These are phyloP conservation scores for Middelhovenomyces tepae DNA, from an alignment of 805 yeast species.

Conservation along the genomic window DNA sequence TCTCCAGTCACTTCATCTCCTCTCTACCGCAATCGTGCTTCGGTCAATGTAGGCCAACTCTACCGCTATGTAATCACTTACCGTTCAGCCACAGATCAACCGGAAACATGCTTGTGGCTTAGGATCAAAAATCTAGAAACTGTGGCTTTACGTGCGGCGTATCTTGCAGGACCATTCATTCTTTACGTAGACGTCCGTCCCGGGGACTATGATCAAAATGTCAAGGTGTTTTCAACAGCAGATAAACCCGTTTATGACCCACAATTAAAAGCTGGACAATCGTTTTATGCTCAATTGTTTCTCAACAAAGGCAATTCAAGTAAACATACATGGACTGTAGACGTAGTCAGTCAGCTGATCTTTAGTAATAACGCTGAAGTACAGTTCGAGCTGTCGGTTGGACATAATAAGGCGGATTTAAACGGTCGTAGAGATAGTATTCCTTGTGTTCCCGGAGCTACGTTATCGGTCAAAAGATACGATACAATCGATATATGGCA, in stretches of 20 bases:
- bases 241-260: constrained; percentile 35
- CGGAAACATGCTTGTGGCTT: constrained; percentile 20
- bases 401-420: constrained; percentile 24
- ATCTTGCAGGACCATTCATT: constrained; percentile 80
- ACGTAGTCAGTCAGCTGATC: constrained; percentile 70
- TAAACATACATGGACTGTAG: constrained; percentile 66
- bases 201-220: constrained; percentile 47
- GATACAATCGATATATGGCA: constrained; percentile 73
- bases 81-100: constrained; percentile 15
- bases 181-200: constrained; percentile 77
- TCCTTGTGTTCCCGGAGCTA: constrained; percentile 1
- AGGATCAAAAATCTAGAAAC: constrained; percentile 65
- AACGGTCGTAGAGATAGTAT: background rate
- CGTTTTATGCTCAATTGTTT: constrained; percentile 47
- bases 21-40: constrained; percentile 20
- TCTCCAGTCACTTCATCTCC: too few relatives aligned
- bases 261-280: constrained; percentile 63
- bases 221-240: constrained; percentile 30
- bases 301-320: constrained; percentile 33
- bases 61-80: constrained; percentile 48
- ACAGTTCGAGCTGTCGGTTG: constrained; percentile 52
- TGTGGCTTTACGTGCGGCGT: constrained; percentile 70
- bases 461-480: constrained; percentile 28
- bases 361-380: constrained; percentile 64
- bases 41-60: constrained; percentile 52